Conservation (phyloP, 164 flowering plant species). For the Piper longum region DNA sequence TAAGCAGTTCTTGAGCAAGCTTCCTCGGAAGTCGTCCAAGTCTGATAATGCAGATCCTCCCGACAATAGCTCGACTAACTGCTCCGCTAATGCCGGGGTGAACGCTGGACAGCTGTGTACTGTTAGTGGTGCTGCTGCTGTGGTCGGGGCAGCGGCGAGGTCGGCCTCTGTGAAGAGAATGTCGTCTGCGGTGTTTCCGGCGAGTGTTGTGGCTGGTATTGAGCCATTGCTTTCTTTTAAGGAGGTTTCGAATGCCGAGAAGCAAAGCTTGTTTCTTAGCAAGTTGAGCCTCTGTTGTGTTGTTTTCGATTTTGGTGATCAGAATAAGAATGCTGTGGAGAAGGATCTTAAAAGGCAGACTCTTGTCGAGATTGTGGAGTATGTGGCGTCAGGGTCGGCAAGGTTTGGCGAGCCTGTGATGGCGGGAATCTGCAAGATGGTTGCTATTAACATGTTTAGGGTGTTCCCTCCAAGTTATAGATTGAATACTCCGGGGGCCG, state of each 20-base stretch:
- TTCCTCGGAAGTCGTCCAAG: conserved; percentile 53
- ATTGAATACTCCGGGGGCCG: conserved; percentile 31
- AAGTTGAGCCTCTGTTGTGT: conserved; percentile 78
- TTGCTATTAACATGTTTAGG: conserved; percentile 65
- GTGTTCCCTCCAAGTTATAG: conserved; percentile 67
- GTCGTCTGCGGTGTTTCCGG: conserved; percentile 79
- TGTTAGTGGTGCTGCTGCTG: conserved; percentile 13
- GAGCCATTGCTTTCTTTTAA: conserved; percentile 70
- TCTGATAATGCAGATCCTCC: conserved; percentile 26
- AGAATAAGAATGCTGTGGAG: conserved; percentile 41
- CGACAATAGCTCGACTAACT: conserved; percentile 10
- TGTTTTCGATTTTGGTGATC: conserved; percentile 68
- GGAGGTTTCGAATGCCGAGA: conserved; percentile 63
- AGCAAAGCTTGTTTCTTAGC: conserved; percentile 63
- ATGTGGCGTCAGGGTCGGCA: conserved; percentile 41
- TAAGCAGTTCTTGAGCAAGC: conserved; percentile 55
- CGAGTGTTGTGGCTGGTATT: conserved; percentile 62
- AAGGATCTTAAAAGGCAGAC: conserved; percentile 69
- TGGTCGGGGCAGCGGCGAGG: conserved; percentile 3
- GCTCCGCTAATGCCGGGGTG: conserved; percentile 4
- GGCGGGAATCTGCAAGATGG: conserved; percentile 62
- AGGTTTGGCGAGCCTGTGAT: conserved; percentile 62
- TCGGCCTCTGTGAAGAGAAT: conserved; percentile 33
- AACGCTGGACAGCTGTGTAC: conserved; percentile 15
- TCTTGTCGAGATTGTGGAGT: conserved; percentile 66